Percentiles rank a stretch among this genome's conserved stretches.
Evolutionary conservation across 495 filamentous ascomycete genomes (phyloP).

Genomic region (Neurospora sp.): DNA sequence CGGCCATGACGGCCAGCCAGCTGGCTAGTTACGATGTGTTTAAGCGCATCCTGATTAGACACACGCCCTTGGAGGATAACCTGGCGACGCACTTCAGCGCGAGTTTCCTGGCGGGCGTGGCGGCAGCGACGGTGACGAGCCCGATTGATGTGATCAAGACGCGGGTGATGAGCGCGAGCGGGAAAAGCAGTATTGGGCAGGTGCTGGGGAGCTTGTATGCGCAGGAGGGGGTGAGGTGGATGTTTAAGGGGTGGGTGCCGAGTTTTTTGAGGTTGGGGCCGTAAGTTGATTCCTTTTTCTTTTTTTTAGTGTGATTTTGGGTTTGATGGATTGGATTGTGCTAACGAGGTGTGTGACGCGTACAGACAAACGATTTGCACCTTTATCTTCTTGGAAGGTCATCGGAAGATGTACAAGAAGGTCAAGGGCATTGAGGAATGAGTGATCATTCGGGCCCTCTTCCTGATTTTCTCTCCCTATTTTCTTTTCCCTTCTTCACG

Average conservation of each 20-base stretch:
- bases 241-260: conserved; percentile 96
- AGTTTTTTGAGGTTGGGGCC: conserved; percentile 84
- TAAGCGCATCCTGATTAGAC: conserved; percentile 63
- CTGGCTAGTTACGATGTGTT: conserved; percentile 87
- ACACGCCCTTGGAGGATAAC: conserved; percentile 63
- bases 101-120: conserved; percentile 77
- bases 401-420: conserved; percentile 59
- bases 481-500: background rate
- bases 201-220: conserved; percentile 59
- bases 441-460: background rate
- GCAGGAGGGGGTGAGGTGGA: conserved; percentile 76
- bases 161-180: conserved; percentile 71
- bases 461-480: background rate
- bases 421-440: conserved; percentile 36
- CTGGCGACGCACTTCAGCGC: conserved; percentile 80
- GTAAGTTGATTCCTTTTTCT: conserved; percentile 25
- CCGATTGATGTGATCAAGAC: conserved; percentile 98
- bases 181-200: conserved; percentile 46
- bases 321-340: background rate
- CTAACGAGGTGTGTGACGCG: conserved; percentile 2
- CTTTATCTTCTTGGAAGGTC: conserved; percentile 89
- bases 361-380: conserved; percentile 79
- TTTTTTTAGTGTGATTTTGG: background rate
- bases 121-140: conserved; percentile 89
- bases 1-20: conserved; percentile 89